Base-by-base conservation (phyloP, 75 land plant genomes). In the Picea sitchensis region DNA sequence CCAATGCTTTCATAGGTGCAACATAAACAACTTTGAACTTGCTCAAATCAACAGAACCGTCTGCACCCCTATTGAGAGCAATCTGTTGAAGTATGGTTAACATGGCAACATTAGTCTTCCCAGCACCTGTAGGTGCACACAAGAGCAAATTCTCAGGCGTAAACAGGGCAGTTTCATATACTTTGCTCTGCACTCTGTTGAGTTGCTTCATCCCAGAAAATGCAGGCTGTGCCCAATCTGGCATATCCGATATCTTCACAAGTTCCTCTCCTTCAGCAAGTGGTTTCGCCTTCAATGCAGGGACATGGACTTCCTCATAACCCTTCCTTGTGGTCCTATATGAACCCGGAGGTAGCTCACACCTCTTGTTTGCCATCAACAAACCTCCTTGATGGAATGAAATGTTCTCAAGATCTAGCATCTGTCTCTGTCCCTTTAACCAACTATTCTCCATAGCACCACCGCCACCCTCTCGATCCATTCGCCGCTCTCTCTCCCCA, bases 1-100 rank as follows among this genome's bases (percentile, higher is more conserved):
- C 99, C 76, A 96, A 82, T 65, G 99, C 99, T 79, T 94, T 96
- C 99, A 96, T 96, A 1, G 99, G 99, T 14, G 99, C 99, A 18
- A 96, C 94, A 86, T 96, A 96, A 3, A 96, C 98, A 87, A 96
- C 89, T 85, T 96, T 96, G 73, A 83, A 91, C 17, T 88, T 77
- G 41, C 76, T 86, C n/a, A 87, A 88, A 72, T 90, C 91, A 83
- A 82, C 69, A 18, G 93, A 82, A 36, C 95, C 96, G 87, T 91
- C 98, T 3, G 51, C 59, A 61, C 81, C 79, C 83, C 77, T 80
- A 56, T 88, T 81, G 84, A 91, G 75, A 26, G 86, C 99, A 82
- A 96, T 83, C 88, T 96, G 90, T 79, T 92, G 95, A 51, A 96
- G 86, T 65, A 96, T 94, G 72, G 99, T 82, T 4, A 96, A 91